Evolutionary conservation across 306 rosid genomes (phyloP).

Genomic region (Neltuma alba): DNA sequence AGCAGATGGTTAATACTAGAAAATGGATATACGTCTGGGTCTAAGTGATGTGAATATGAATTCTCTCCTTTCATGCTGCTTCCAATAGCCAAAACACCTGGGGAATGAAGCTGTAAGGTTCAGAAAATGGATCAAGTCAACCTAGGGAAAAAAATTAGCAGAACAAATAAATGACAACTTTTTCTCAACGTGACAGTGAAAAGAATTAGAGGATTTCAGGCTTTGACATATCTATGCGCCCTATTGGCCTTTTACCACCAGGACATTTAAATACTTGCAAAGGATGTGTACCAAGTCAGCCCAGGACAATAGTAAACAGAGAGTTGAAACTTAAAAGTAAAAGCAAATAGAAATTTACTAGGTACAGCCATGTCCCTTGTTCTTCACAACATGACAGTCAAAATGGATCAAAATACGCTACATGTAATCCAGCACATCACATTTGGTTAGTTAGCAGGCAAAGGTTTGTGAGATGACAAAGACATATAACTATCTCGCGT

Average conservation of each 20-base stretch:
- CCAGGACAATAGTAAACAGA: conserved; percentile 10
- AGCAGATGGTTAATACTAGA: conserved; percentile 9
- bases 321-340: background rate
- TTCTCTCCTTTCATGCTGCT: conserved; percentile 99
- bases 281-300: conserved; percentile 6
- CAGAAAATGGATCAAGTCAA: conserved; percentile 44
- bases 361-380: background rate
- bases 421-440: background rate
- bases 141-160: conserved; percentile 2
- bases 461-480: background rate
- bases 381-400: conserved; percentile 29
- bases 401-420: conserved; percentile 12
- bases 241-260: conserved; percentile 6
- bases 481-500: background rate
- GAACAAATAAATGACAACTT: background rate
- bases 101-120: conserved; percentile 86
- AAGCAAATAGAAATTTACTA: conserved; percentile 17
- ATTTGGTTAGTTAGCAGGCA: background rate
- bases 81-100: conserved; percentile 94
- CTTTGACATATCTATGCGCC: conserved; percentile 1
- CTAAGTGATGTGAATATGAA: conserved; percentile 98
- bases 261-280: conserved; percentile 1
- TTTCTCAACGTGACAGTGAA: conserved; percentile 6
- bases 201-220: conserved; percentile 22
- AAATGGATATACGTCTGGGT: conserved; percentile 70